A percentile compares a stretch with the other conserved stretches of the same genome.
Conservation (phyloP, 331 rosid genomes). For the Pyracantha coccinea region DNA sequence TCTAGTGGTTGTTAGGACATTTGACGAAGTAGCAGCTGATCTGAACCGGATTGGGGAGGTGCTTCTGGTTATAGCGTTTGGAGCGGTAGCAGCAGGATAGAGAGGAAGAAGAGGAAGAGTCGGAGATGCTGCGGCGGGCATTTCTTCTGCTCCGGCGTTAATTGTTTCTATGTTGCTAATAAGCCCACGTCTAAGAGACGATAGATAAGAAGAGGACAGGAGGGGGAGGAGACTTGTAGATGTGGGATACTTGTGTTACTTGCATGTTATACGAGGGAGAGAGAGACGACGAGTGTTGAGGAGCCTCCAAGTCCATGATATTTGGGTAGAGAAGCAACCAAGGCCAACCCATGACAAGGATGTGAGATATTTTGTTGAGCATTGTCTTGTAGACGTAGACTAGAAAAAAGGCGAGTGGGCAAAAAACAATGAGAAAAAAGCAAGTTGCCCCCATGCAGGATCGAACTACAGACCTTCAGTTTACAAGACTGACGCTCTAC, state of each 20-base stretch:
- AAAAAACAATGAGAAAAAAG: background rate
- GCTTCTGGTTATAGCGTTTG: background rate
- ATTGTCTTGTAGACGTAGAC: no score
- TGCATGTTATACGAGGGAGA: no score
- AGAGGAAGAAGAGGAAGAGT: background rate
- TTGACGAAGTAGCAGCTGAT: background rate
- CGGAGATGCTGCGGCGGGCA: background rate
- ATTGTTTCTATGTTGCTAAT: background rate
- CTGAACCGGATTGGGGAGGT: background rate
- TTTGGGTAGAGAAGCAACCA: background rate
- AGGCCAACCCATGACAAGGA: background rate
- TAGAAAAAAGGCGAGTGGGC: background rate
- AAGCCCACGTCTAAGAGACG: no score
- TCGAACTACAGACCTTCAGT: conserved; percentile 48
- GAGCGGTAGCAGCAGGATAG: background rate
- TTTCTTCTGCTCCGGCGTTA: background rate
- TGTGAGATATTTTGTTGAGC: background rate
- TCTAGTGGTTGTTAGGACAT: background rate
- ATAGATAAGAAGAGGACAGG: background rate
- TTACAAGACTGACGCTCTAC: conserved; percentile 58
- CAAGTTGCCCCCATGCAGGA: conserved; percentile 36
- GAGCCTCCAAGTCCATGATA: background rate
- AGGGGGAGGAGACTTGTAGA: background rate
- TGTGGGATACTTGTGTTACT: no score
- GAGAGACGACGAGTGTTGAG: background rate